Base-by-base conservation (phyloP, 2,329 filamentous ascomycete species). In the Penicillium sp. region DNA sequence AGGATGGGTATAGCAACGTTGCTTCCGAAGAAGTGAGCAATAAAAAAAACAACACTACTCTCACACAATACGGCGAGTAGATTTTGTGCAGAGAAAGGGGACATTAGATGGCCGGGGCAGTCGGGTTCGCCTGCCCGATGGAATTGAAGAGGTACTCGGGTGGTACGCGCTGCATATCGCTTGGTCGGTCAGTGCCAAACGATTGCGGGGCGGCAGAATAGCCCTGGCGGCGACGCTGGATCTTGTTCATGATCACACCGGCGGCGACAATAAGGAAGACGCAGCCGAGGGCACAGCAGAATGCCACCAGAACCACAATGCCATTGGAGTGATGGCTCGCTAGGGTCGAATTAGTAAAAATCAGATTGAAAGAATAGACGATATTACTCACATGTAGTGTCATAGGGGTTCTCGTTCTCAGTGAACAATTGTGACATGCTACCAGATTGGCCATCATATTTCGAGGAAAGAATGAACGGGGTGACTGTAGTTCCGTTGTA, bases 401-500 rank as follows among this genome's bases (percentile, higher is more conserved):
- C 82, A 77, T 96, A 95, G 70, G 90, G 90, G 70, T 90, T 86
- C 61, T 88, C 80, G 48, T 90, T 89, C 76, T 96, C 87, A 11
- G 93, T 89, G 73, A 99, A 96, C 60, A 98, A 82, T 63, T 85
- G 86, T 33, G 89, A 87, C 68, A 99, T 84, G 66, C 86, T 93
- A 48, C 93, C 91, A 11, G 85, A 79, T 13, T 81, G 80, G 57
- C 86, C 86, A 67, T 86, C 82, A 13, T 82, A 76, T 57, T 82
- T 88, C 46, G 86, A 89, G 2, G 93, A 90, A 43, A 99, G 83
- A 41, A 91, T 84, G 72, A 93, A 96, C 0, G 95, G 93, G 51
- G 81, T 81, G 70, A 93, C 86, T 3, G 80, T 78, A 11, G 87
- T 91, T 66, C 95, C 95, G 69, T 98, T 91, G 79, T 90, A 99